phyloP scores from a whole-genome alignment of 2,329 filamentous ascomycete genomes.

The Trichoderma atroviride region DNA sequence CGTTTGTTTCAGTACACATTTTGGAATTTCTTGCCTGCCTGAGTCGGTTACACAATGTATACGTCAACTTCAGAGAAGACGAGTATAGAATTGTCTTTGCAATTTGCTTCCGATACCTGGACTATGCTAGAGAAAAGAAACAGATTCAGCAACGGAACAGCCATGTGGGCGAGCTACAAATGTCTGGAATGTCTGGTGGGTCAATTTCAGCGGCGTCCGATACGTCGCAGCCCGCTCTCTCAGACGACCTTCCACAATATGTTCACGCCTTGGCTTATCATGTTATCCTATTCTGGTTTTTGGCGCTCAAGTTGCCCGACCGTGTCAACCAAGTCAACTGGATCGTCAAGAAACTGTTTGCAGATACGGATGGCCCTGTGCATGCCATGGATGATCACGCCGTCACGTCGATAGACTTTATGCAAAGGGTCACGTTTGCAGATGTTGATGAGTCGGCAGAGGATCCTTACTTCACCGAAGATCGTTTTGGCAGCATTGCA shows the following conservation, averaged over 20 bases:
- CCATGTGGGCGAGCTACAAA: conserved; percentile 48
- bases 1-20: conserved; percentile 89
- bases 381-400: conserved; percentile 88
- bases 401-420: conserved; percentile 90
- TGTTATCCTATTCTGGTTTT: conserved; percentile 95
- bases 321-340: conserved; percentile 82
- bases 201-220: conserved; percentile 31
- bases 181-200: conserved; percentile 36
- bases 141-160: conserved; percentile 51
- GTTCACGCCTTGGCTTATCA: conserved; percentile 93
- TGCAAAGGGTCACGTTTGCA: conserved; percentile 85
- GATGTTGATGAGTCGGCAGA: conserved; percentile 77
- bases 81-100: conserved; percentile 94
- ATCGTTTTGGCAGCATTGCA: conserved; percentile 66
- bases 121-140: conserved; percentile 76
- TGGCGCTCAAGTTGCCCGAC: conserved; percentile 83
- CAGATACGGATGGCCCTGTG: conserved; percentile 68
- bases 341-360: conserved; percentile 87
- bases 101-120: conserved; percentile 90
- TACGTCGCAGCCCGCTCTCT: conserved; percentile 34
- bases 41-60: conserved; percentile 80
- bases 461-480: conserved; percentile 65
- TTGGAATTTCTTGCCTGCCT: conserved; percentile 92
- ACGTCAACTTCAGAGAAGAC: conserved; percentile 85
- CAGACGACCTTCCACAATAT: conserved; percentile 86